These are phyloP conservation scores for Trypanosoma brucei DNA, from an alignment of 208 protist genomes.

Conservation along the genomic window DNA sequence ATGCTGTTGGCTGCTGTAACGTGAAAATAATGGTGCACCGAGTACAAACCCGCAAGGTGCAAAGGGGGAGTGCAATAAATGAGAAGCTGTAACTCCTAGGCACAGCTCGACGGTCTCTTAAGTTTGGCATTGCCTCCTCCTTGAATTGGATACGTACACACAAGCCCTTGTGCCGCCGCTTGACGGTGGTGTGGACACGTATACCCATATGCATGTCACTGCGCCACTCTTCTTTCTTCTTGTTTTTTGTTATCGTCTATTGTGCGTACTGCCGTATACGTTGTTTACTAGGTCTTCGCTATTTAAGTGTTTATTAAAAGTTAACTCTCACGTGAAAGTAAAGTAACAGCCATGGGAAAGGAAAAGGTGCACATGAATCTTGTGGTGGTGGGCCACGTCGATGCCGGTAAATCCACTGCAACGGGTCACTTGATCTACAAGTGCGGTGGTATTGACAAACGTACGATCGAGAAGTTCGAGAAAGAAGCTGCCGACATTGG, in stretches of 20 bases:
- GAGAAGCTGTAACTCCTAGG: no score
- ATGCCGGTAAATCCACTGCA: constrained; percentile 89
- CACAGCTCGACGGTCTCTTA: no score
- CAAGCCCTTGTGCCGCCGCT: no score
- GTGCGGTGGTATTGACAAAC: constrained; percentile 89
- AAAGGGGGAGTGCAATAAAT: no score
- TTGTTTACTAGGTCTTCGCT: neutral
- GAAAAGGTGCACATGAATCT: constrained; percentile 66
- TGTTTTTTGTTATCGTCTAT: neutral
- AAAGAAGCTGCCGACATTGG: constrained; percentile 88
- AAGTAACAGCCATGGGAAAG: constrained; percentile 34
- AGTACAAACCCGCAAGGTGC: no score
- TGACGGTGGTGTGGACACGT: no score
- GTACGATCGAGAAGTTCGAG: constrained; percentile 88
- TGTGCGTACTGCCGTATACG: neutral
- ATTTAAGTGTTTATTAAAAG: neutral
- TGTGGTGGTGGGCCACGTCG: constrained; percentile 78
- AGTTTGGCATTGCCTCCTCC: no score
- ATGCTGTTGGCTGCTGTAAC: no score
- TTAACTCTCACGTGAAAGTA: neutral
- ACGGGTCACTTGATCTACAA: constrained; percentile 90
- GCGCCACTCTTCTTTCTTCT: neutral
- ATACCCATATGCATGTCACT: neutral
- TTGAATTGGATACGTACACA: no score
- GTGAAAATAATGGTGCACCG: no score